Percentiles rank a stretch among this genome's conserved stretches.
Evolutionary conservation across 176 grass and related monocot species (phyloP).

Genomic region (Canna indica): DNA sequence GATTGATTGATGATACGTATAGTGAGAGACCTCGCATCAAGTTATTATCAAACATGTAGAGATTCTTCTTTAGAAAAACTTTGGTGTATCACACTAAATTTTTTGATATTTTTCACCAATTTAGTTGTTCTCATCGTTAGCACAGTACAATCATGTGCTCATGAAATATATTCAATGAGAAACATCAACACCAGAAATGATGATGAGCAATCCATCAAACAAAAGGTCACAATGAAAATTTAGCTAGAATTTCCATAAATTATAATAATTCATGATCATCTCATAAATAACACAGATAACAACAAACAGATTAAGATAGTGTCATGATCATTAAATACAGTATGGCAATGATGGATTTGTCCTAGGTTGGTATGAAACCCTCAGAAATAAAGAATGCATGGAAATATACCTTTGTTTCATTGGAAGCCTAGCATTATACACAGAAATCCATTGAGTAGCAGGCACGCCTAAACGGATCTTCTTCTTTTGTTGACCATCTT

Average conservation of each 20-base stretch:
- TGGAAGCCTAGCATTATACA: slow-evolving; percentile 62
- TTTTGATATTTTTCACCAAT: background rate
- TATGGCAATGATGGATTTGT: background rate
- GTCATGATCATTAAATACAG: background rate
- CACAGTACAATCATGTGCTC: background rate
- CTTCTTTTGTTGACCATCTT: slow-evolving; percentile 46
- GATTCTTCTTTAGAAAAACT: background rate
- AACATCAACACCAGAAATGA: too few species aligned
- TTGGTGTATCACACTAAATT: background rate
- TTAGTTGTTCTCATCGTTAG: background rate
- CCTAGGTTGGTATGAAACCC: background rate
- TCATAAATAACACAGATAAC: background rate
- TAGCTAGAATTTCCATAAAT: too few species aligned
- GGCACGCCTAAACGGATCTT: slow-evolving; percentile 58
- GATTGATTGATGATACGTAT: background rate
- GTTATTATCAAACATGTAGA: background rate
- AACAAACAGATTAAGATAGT: background rate
- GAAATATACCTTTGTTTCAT: slow-evolving; percentile 72
- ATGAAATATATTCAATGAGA: background rate
- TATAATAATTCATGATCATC: background rate
- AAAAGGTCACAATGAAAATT: too few species aligned
- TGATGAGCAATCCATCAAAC: too few species aligned
- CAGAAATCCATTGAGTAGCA: slow-evolving; percentile 83
- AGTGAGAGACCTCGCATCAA: background rate
- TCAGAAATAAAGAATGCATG: slow-evolving; percentile 15